Base-by-base conservation (phyloP, 345 rosid genomes). In the Hevea brasiliensis region DNA sequence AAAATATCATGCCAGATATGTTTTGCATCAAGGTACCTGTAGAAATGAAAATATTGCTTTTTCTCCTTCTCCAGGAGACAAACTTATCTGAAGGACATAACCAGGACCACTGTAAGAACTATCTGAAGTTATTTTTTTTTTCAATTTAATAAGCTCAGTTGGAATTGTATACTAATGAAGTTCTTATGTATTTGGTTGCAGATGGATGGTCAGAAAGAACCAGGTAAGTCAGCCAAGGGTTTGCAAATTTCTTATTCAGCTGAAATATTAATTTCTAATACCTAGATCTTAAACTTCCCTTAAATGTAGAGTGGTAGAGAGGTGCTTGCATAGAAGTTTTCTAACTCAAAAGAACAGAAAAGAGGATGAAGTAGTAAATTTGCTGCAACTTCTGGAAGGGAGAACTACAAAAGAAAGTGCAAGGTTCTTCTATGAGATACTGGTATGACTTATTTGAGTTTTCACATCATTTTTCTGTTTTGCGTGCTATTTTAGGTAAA, bases 391-490 rank as follows among this genome's bases (percentile, higher is more conserved):
- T 44, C 75, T 85, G 75, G 71, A 72, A 68, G 87, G 92, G 74
- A 89, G 81, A 84, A 88, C 88, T 54, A 77, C 73, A 79, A 85
- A 84, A 77, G 86, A 82, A 77, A 84, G 85, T 67, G 94, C 90
- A 51, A 83, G 86, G 80, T 76, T 95, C 80, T 95, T 95, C 83
- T 92, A 89, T 65, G 98, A 95, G 81, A 88, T 89, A 80, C 78
- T 95, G 91, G 99, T 95, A 87, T 27, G 80, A 5, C 12, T n/a
- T 20, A 18, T 35, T 57, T 57, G 26, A 24, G 24, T 20, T 67
- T 27, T 50, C 27, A 51, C 27, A 15, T 53, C 15, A 17, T 57
- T 24, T 26, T 23, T 57, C 35, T 24, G 17, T 57, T 57, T 55
- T 55, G 10, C 60, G 3, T 21, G n/a, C 27, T 6, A 57, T 57